Evolutionary conservation across 345 rosid genomes (phyloP), one percentile per base, ranked within the genome.

Genomic region (Brassica juncea): DNA sequence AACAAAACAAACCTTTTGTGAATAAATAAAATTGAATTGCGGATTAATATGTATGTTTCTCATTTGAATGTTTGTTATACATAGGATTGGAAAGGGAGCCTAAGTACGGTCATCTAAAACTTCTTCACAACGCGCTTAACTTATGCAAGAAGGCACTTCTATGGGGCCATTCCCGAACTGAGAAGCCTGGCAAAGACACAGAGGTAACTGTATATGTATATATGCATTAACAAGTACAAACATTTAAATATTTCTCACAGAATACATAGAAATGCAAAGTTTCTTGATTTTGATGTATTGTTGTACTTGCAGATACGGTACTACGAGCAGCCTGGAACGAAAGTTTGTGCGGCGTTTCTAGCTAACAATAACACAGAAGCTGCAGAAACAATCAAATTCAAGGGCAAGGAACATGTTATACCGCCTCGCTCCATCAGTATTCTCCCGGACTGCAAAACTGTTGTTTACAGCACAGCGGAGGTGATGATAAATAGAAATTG

Each of bases 361-460:
- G 84, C 95, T 42, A 96, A 93, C 84, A 96, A 92, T 74, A 70
- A 82, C 86, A 88, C 90, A 2, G 74, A 65, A 73, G 11, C 10
- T 1, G 80, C 80, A 12, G 83, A 78, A 6, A 81, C 80, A 5
- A 73, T 86, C 4, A 79, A 49, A n/a, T 96, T 96, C 83, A 85
- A 77, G 77, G 94, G 94, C 1, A 25, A 32, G 3, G 77, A 88
- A 2, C 88, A 84, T 76, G 31, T 72, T 79, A 68, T 94, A 14
- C 92, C 97, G 0, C 69, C 87, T n/a, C 87, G 80, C 5, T 94
- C 98, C 66, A 92, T 91, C 35, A 93, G 98, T 82, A 80, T 93
- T 81, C 95, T 93, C 69, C 97, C 97, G 1, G 98, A 93, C 68
- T 93, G 98, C 89, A 85, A 87, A 86, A 93, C 86, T 2, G 90